Base-by-base conservation (phyloP, 108 stramenopile genomes). In the Licmophora abbreviata region DNA sequence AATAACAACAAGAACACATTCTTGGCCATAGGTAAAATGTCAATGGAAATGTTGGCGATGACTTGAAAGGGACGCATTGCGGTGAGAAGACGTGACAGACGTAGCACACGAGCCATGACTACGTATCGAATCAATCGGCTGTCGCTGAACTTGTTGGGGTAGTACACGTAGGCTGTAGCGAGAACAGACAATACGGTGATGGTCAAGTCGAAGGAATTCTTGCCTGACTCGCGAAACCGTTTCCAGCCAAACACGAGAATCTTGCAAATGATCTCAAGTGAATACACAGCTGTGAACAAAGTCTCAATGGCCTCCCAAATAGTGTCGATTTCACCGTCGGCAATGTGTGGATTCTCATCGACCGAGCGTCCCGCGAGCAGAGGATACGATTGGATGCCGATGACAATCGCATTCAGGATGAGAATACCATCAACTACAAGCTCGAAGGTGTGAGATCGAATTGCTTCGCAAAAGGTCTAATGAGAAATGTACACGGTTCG, bases 51-150 rank as follows among this genome's bases (percentile, higher is more conserved):
- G 8, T 34, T 46, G 18, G 70, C 79, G 26, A 86, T 57, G 21
- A 79, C 30, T 32, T 79, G 75, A 51, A 91, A 84, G 26, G 52
- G 48, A 3, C 66, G 58, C 3, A 82, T 47, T 20, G 63, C 51
- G 15, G 82, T 59, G 11, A 91, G 12, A 9, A 91, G 44, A 17
- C 89, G 74, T 18, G 51, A 54, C 28, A 91, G 38, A 34, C 89
- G 77, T 41, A 86, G 61, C 6, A 86, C 84, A 25, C 85, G 54
- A 5, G 66, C 66, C 89, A 91, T 86, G 5, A 91, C 77, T 34
- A 86, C 60, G 27, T 24, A 64, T 32, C 69, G 77, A 47, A 86
- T 76, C 48, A 86, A 52, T 7, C 61, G 58, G 40, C 59, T 72
- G 51, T 84, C 69, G 47, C 42, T 58, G 63, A 69, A 72, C 9